phyloP scores from a whole-genome alignment of 352 stramenopile genomes.

The Globisporangium orthogonon region DNA sequence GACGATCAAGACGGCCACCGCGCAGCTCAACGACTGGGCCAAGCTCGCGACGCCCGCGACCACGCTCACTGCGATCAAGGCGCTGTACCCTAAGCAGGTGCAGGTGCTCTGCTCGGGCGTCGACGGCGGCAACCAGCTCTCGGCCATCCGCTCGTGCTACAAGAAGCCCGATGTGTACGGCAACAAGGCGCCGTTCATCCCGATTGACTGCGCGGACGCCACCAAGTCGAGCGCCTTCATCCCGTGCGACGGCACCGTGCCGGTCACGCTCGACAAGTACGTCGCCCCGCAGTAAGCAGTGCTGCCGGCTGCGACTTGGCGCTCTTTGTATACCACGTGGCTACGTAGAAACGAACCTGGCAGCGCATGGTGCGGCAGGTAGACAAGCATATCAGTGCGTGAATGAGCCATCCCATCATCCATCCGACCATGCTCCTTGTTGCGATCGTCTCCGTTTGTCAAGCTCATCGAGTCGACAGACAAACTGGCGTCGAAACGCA shows the following conservation, averaged over 20 bases:
- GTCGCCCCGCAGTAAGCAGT: slow-evolving; percentile 13
- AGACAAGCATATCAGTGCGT: no score
- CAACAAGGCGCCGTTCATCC: slow-evolving; percentile 32
- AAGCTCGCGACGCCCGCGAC: slow-evolving; percentile 3
- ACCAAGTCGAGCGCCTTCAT: slow-evolving; percentile 41
- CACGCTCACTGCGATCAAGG: slow-evolving; percentile 7
- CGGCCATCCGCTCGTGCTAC: slow-evolving; percentile 17
- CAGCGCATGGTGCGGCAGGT: no score
- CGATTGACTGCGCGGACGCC: slow-evolving; percentile 41
- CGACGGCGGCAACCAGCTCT: slow-evolving; percentile 17
- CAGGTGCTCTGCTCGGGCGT: slow-evolving; percentile 17
- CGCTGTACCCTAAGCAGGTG: slow-evolving; percentile 16
- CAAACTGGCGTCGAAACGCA: no score
- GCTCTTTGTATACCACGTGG: no score
- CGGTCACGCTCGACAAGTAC: slow-evolving; percentile 44
- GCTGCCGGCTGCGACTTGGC: no score
- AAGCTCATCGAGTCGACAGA: no score
- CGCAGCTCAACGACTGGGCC: slow-evolving; percentile 16
- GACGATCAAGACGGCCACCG: slow-evolving; percentile 8
- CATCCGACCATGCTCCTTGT: no score
- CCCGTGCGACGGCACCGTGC: slow-evolving; percentile 31
- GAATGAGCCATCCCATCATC: no score
- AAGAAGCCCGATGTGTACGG: slow-evolving; percentile 25
- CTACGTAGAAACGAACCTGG: no score
- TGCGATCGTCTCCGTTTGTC: no score